Conservation (phyloP, 352 stramenopile species). For the Pythium insidiosum region DNA sequence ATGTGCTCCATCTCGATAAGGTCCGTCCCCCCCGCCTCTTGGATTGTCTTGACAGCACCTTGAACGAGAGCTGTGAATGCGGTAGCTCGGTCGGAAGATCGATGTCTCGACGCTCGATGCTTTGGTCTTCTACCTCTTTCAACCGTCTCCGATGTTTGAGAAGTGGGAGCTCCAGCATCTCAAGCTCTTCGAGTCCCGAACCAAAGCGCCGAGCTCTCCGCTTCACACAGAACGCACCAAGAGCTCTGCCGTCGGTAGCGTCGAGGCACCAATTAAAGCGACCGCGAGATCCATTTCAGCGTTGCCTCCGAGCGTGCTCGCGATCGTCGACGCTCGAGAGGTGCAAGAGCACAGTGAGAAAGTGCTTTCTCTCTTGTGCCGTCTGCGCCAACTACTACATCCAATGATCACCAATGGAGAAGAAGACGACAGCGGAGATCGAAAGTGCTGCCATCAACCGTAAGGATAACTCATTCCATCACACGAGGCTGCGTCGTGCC, state of each 20-base stretch:
- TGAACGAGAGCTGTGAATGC: not conserved
- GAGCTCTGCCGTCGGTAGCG: not conserved
- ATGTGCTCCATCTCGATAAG: conserved; percentile 45
- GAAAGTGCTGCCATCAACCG: too few relatives aligned
- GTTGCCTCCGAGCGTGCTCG: conserved; percentile 10
- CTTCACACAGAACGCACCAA: not conserved
- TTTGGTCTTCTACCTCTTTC: conserved; percentile 45
- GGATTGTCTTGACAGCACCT: not conserved
- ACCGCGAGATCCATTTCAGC: too few relatives aligned
- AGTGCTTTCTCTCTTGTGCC: conserved; percentile 7
- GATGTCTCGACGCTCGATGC: conserved; percentile 29
- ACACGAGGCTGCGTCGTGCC: conserved; percentile 9
- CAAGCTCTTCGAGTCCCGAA: conserved; percentile 28
- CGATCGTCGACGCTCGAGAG: conserved; percentile 14
- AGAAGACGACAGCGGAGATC: too few relatives aligned
- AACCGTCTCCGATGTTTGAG: conserved; percentile 50
- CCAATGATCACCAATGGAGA: too few relatives aligned
- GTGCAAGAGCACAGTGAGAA: conserved; percentile 11
- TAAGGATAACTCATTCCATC: not conserved
- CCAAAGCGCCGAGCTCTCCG: not conserved
- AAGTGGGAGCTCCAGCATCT: conserved; percentile 46
- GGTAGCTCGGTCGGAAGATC: conserved; percentile 10
- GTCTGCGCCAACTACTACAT: conserved; percentile 13
- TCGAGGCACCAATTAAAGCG: conserved; percentile 12
- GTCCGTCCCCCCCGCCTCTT: conserved; percentile 7